Percentiles rank a stretch among this genome's conserved stretches.
Evolutionary conservation across 2,329 filamentous ascomycete species (phyloP).

Genomic region (Beauveria asiatica): DNA sequence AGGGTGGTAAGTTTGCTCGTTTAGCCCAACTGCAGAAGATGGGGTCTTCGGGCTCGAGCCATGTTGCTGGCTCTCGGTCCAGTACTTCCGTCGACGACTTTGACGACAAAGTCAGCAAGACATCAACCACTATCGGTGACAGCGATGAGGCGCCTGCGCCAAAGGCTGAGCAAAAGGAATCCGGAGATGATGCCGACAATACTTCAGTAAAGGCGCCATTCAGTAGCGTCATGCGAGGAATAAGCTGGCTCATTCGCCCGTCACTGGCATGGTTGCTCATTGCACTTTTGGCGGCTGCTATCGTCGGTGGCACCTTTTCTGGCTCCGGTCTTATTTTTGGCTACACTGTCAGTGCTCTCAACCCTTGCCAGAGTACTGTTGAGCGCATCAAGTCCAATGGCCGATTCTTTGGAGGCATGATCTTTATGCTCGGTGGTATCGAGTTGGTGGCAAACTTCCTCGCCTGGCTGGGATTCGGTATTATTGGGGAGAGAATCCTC

Average conservation of each 20-base stretch:
- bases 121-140: neutral
- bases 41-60: neutral
- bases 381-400: constrained; percentile 40
- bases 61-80: neutral
- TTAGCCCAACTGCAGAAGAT: neutral
- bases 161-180: neutral
- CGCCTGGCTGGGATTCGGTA: constrained; percentile 48
- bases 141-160: neutral
- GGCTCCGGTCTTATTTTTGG: constrained; percentile 52
- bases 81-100: neutral
- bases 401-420: constrained; percentile 47
- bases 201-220: constrained; percentile 14
- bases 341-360: constrained; percentile 48
- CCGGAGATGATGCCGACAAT: neutral
- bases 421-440: constrained; percentile 51
- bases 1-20: constrained; percentile 17
- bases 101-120: neutral
- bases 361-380: constrained; percentile 39
- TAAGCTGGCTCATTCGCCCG: constrained; percentile 17
- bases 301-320: constrained; percentile 50
- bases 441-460: constrained; percentile 51
- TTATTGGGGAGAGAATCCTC: constrained; percentile 47
- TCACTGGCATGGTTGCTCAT: constrained; percentile 33
- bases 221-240: constrained; percentile 13
- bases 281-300: constrained; percentile 39